Percentiles rank a stretch among this genome's conserved stretches.
phyloP scores from a whole-genome alignment of 495 filamentous ascomycete genomes.

The Penicillium roqueforti region DNA sequence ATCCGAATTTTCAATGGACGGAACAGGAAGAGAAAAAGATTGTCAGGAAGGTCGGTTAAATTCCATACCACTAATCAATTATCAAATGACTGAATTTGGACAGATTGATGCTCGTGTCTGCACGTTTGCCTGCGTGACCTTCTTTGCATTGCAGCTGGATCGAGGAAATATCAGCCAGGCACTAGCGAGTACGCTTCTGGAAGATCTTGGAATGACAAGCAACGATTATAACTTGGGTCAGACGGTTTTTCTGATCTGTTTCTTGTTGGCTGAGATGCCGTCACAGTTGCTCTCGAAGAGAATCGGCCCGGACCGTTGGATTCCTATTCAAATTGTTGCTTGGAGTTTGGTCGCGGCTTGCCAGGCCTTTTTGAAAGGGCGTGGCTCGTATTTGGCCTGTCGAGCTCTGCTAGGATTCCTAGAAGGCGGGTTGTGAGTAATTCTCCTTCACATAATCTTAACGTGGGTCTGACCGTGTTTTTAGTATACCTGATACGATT shows the following conservation, averaged over 20 bases:
- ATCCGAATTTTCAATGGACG: conserved; percentile 59
- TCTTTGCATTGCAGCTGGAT: conserved; percentile 62
- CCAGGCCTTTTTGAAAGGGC: conserved; percentile 36
- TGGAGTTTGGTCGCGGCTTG: conserved; percentile 28
- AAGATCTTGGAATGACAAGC: conserved; percentile 47
- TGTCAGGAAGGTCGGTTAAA: conserved; percentile 11
- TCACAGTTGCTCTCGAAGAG: conserved; percentile 32
- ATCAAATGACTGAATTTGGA: background rate
- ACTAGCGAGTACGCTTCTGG: conserved; percentile 56
- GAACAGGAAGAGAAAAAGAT: conserved; percentile 52
- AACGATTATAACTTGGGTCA: conserved; percentile 66
- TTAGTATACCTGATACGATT: conserved; percentile 24
- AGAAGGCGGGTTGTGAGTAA: conserved; percentile 52
- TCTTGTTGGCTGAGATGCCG: conserved; percentile 57
- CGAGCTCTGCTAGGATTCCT: conserved; percentile 58
- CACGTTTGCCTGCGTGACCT: conserved; percentile 45
- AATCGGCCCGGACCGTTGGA: conserved; percentile 10
- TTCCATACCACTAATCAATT: conserved; percentile 18
- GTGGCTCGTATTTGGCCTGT: conserved; percentile 55
- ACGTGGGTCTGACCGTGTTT: background rate
- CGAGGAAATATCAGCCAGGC: conserved; percentile 61
- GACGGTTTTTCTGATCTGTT: conserved; percentile 57
- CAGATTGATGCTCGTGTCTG: conserved; percentile 43
- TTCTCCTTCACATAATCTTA: background rate
- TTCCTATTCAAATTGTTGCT: conserved; percentile 23